These are phyloP conservation scores for Aaosphaeria arxii DNA, from an alignment of 2,329 filamentous ascomycete genomes.

Conservation along the genomic window DNA sequence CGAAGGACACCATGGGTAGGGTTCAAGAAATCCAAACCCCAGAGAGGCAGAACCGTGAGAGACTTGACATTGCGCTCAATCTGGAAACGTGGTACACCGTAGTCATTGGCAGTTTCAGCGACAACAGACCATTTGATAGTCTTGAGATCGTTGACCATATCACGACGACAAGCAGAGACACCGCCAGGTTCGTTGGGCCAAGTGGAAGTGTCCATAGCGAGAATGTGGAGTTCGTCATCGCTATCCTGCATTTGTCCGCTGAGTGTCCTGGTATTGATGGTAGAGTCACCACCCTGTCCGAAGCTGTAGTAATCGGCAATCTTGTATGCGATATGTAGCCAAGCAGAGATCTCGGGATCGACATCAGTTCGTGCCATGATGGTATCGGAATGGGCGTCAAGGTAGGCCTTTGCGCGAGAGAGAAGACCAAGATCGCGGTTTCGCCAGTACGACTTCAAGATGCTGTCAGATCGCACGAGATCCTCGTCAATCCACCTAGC, in stretches of 20 bases:
- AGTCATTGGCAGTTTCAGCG: conserved; percentile 29
- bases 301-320: conserved; percentile 46
- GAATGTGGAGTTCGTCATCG: conserved; percentile 23
- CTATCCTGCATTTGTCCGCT: conserved; percentile 24
- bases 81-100: conserved; percentile 29
- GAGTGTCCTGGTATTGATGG: conserved; percentile 43
- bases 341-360: conserved; percentile 44
- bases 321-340: conserved; percentile 47
- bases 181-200: conserved; percentile 31
- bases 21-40: conserved; percentile 30
- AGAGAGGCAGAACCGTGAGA: conserved; percentile 26
- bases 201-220: conserved; percentile 30
- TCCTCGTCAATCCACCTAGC: conserved; percentile 27
- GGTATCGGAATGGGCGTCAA: conserved; percentile 38
- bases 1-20: conserved; percentile 26
- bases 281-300: conserved; percentile 46
- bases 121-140: conserved; percentile 30
- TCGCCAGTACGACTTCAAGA: conserved; percentile 19
- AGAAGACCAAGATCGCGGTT: conserved; percentile 16
- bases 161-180: conserved; percentile 28
- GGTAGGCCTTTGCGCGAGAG: conserved; percentile 14
- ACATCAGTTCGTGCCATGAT: conserved; percentile 46
- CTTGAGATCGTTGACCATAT: conserved; percentile 28
- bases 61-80: conserved; percentile 30
- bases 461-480: conserved; percentile 12